These are phyloP conservation scores for Chrysanthemum lavandulifolium DNA, from an alignment of 129 eudicot genomes.

Conservation along the genomic window DNA sequence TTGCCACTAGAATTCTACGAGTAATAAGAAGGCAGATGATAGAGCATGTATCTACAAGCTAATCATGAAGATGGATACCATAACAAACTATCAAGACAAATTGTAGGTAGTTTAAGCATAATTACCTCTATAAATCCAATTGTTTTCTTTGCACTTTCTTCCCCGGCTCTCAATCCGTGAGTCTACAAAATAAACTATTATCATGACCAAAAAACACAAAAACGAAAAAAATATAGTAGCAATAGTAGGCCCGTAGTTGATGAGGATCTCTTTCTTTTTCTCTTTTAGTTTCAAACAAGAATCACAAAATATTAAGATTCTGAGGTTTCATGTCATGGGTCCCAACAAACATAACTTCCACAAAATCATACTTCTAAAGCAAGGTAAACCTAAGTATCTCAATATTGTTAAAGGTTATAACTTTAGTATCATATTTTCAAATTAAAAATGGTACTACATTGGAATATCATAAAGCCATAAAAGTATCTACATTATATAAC, in stretches of 20 bases:
- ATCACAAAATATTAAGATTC: not conserved
- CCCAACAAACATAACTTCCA: not conserved
- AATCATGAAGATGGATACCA: conserved; percentile 7
- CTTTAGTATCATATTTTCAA: no score
- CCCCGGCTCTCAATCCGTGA: conserved; percentile 88
- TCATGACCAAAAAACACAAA: not conserved
- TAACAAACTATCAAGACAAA: not conserved
- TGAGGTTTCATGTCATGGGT: conserved; percentile 1
- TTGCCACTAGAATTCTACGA: not conserved
- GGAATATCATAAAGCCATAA: not conserved
- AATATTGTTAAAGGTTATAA: no score
- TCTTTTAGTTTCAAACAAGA: not conserved
- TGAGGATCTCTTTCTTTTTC: not conserved
- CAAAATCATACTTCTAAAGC: not conserved
- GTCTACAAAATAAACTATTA: conserved; percentile 50
- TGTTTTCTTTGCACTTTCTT: conserved; percentile 72
- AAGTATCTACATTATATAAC: not conserved
- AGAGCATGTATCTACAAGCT: conserved; percentile 10
- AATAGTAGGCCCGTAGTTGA: conserved; percentile 3
- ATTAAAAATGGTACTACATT: not conserved
- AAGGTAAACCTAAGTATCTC: no score
- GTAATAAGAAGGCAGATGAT: conserved; percentile 1
- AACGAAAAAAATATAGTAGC: not conserved
- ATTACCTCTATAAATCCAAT: conserved; percentile 89
- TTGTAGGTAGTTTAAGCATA: conserved; percentile 7